phyloP scores from a whole-genome alignment of 768 basidiomycete genomes.

The Auriscalpium orientale region DNA sequence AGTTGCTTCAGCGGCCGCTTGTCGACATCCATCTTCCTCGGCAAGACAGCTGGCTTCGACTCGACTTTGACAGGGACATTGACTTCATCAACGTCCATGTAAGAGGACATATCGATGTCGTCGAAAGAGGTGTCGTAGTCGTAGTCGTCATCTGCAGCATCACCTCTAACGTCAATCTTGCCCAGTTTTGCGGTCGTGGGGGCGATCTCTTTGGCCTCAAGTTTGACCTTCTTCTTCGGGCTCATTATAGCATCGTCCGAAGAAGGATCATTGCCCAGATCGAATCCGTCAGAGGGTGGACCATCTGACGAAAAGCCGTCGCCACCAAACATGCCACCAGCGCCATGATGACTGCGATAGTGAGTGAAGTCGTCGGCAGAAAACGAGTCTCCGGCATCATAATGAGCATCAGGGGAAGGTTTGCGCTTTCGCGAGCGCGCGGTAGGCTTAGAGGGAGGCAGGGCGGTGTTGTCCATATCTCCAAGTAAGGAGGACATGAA shows the following conservation, averaged over 20 bases:
- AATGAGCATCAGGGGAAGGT: slow-evolving; percentile 34
- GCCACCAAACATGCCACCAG: slow-evolving; percentile 16
- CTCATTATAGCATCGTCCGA: slow-evolving; percentile 57
- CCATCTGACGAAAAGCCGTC: slow-evolving; percentile 23
- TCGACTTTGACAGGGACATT: slow-evolving; percentile 29
- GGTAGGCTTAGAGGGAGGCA: slow-evolving; percentile 27
- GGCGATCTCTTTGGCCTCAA: slow-evolving; percentile 32
- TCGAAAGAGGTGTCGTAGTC: slow-evolving; percentile 37
- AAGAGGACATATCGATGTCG: slow-evolving; percentile 51
- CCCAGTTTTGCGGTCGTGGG: slow-evolving; percentile 55
- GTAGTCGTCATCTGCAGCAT: slow-evolving; percentile 17
- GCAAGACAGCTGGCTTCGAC: slow-evolving; percentile 24
- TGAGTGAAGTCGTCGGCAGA: slow-evolving; percentile 17
- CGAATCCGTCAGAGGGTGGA: slow-evolving; percentile 19
- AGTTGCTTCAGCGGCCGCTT: slow-evolving; percentile 17
- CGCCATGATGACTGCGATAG: slow-evolving; percentile 5
- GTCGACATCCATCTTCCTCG: slow-evolving; percentile 13
- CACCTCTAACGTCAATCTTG: slow-evolving; percentile 45
- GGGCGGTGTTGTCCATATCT: slow-evolving; percentile 45
- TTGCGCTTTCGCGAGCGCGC: slow-evolving; percentile 57
- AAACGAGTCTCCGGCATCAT: slow-evolving; percentile 15
- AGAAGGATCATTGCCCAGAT: slow-evolving; percentile 17
- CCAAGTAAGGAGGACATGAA: slow-evolving; percentile 83
- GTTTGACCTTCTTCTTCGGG: slow-evolving; percentile 62
- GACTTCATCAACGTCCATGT: slow-evolving; percentile 53